Conservation (phyloP, 1,284 basidiomycete genomes). For the Austroboletus olivaceoglutinosus region DNA sequence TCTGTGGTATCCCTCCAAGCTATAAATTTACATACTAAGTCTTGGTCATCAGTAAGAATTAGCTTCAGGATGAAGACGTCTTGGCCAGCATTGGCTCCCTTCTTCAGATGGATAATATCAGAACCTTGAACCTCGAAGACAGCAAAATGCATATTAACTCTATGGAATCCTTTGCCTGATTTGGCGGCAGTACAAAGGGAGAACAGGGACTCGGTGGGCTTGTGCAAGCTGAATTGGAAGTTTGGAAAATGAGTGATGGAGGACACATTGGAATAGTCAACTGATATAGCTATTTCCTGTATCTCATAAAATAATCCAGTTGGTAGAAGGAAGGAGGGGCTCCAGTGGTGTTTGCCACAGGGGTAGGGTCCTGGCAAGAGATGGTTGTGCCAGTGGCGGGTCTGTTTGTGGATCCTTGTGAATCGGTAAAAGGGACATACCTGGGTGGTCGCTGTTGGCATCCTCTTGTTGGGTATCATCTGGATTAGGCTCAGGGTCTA, state of each 20-base stretch:
- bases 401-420: constrained; percentile 6
- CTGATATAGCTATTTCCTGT: constrained; percentile 45
- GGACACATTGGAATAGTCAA: constrained; percentile 55
- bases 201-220: constrained; percentile 49
- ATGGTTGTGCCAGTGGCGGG: constrained; percentile 37
- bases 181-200: constrained; percentile 27
- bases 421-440: constrained; percentile 18
- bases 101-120: constrained; percentile 60
- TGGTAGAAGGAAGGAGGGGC: constrained; percentile 33
- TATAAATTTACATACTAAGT: constrained; percentile 62
- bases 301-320: constrained; percentile 42
- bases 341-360: constrained; percentile 20
- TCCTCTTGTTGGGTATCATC: constrained; percentile 17
- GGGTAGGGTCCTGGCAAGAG: constrained; percentile 57
- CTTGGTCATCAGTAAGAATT: constrained; percentile 66
- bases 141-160: constrained; percentile 58
- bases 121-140: constrained; percentile 73
- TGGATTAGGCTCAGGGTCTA: constrained; percentile 17
- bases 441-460: constrained; percentile 3
- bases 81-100: constrained; percentile 62
- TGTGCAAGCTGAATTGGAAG: constrained; percentile 64
- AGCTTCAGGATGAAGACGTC: constrained; percentile 64
- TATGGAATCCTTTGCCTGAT: constrained; percentile 36
- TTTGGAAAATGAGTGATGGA: constrained; percentile 65
- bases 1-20: constrained; percentile 76